A percentile compares a stretch with the other conserved stretches of the same genome.
phyloP scores from a whole-genome alignment of 192 early-diverging fungal genomes.

The Entophlyctis luteolus region DNA sequence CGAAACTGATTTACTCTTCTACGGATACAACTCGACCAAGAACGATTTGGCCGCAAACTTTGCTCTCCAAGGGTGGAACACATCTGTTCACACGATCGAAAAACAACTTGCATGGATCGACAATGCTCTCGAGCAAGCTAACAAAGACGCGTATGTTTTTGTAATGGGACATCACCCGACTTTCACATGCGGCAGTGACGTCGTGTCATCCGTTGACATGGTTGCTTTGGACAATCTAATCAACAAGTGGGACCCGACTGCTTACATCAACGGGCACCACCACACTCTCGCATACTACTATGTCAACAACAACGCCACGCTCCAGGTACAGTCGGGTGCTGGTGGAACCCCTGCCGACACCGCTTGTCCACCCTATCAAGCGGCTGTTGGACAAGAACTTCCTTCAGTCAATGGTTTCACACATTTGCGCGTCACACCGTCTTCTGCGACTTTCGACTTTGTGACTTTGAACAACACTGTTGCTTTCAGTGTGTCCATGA shows the following conservation, averaged over 20 bases:
- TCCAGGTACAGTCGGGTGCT: slow-evolving; percentile 18
- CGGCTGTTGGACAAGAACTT: slow-evolving; percentile 14
- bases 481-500: background rate
- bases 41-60: slow-evolving; percentile 7
- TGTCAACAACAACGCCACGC: slow-evolving; percentile 7
- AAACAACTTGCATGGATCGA: slow-evolving; percentile 26
- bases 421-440: background rate
- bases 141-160: slow-evolving; percentile 22
- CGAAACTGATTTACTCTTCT: slow-evolving; percentile 22
- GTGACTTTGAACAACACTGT: background rate
- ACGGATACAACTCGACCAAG: slow-evolving; percentile 12
- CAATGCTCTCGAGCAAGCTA: slow-evolving; percentile 4
- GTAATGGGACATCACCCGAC: slow-evolving; percentile 23
- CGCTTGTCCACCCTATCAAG: background rate
- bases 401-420: slow-evolving; percentile 10
- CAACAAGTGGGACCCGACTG: slow-evolving; percentile 20
- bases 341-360: slow-evolving; percentile 16
- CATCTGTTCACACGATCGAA: slow-evolving; percentile 11
- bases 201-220: background rate
- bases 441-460: slow-evolving; percentile 3
- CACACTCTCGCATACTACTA: slow-evolving; percentile 19
- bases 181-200: slow-evolving; percentile 12
- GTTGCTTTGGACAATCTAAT: background rate
- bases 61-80: slow-evolving; percentile 15
- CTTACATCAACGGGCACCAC: slow-evolving; percentile 22